Base-by-base conservation (phyloP, 2,329 filamentous ascomycete genomes). In the Penicillium sp. region DNA sequence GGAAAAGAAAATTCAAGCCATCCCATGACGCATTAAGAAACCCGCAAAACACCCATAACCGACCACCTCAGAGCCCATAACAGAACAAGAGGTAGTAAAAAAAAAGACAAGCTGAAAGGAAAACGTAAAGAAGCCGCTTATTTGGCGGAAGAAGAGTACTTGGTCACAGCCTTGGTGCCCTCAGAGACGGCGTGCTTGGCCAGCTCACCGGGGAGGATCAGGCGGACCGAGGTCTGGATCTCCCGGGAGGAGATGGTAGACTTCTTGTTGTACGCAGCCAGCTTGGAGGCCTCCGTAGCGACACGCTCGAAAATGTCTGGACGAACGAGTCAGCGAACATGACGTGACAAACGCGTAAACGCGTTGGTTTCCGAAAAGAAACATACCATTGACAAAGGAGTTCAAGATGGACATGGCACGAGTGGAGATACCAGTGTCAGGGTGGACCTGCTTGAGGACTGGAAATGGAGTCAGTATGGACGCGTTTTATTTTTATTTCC, bases 201-300 rank as follows among this genome's bases (percentile, higher is more conserved):
- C 69, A 99, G 86, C 82, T 99, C 94, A 82, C 94, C 94, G 45
- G 94, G 94, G 52, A 99, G 89, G 80, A 99, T 99, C 60, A 99
- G 87, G 67, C 94, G 89, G 69, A 99, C 94, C 68, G 94, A 97
- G 69, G 94, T 99, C 86, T 99, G 94, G 75, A 99, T 99, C 82
- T 99, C 94, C 74, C 94, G 89, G 67, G 94, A 97, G 52, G 93
- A 97, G 81, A 99, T 99, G 76, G 94, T 99, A 49, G 93, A 97
- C 86, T 99, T 99, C 89, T 97, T 99, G 89, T 99, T 99, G 86
- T 99, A 99, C 63, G 94, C 94, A 68, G 94, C 94, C 60, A 99
- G 88, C 88, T 99, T 99, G 76, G 91, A 96, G 50, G 94, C 94
- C 81, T 99, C 94, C 57, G 94, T 97, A 64, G 94, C 94, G 68